phyloP scores from a whole-genome alignment of 192 early-diverging fungal species.

The Coemansia sp. region DNA sequence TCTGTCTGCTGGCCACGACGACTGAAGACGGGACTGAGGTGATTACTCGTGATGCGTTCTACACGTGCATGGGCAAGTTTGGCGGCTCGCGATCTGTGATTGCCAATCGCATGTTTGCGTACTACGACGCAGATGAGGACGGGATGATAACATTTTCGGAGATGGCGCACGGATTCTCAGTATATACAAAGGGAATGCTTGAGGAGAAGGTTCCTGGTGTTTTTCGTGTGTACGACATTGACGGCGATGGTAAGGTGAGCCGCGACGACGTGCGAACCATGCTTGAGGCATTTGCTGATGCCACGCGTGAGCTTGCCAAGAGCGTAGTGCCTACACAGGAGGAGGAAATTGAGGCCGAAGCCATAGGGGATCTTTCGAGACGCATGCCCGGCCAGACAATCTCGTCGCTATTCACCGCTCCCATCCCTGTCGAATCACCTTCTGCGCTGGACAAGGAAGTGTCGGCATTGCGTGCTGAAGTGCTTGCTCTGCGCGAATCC shows the following conservation, averaged over 20 bases:
- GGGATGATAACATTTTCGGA: slow-evolving; percentile 76
- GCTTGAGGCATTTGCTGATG: slow-evolving; percentile 90
- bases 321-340: slow-evolving; percentile 89
- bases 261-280: slow-evolving; percentile 81
- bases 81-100: slow-evolving; percentile 83
- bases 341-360: slow-evolving; percentile 73
- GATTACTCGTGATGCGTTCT: slow-evolving; percentile 78
- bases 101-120: slow-evolving; percentile 80
- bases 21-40: slow-evolving; percentile 60
- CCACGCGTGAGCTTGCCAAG: slow-evolving; percentile 84
- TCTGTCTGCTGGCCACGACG: slow-evolving; percentile 70
- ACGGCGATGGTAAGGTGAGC: slow-evolving; percentile 81
- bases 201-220: slow-evolving; percentile 79
- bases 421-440: slow-evolving; percentile 60
- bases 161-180: slow-evolving; percentile 75
- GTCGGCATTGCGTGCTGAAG: slow-evolving; percentile 45
- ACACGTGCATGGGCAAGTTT: slow-evolving; percentile 80
- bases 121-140: slow-evolving; percentile 86
- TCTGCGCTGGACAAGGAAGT: slow-evolving; percentile 35
- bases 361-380: slow-evolving; percentile 51
- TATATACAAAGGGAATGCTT: slow-evolving; percentile 82
- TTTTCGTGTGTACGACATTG: slow-evolving; percentile 90
- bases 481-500: slow-evolving; percentile 17
- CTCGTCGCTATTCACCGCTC: slow-evolving; percentile 83
- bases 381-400: slow-evolving; percentile 71